Evolutionary conservation across 768 basidiomycete genomes (phyloP).

Genomic region (Epithele typhae): DNA sequence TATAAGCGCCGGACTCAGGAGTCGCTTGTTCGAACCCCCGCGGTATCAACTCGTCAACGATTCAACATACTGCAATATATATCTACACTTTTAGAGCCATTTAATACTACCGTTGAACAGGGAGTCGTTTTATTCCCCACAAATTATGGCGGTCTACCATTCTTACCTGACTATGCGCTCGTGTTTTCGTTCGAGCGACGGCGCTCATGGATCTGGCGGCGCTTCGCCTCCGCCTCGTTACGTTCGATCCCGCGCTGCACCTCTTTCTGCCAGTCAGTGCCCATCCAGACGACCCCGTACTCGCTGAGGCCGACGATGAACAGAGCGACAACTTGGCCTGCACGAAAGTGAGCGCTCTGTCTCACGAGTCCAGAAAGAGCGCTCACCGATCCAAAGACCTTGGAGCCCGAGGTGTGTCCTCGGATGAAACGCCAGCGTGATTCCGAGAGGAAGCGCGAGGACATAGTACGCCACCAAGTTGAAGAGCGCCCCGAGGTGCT

Average conservation of each 20-base stretch:
- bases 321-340: conserved; percentile 67
- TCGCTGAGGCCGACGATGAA: conserved; percentile 69
- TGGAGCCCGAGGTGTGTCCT: conserved; percentile 37
- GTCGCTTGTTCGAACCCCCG: too few species aligned
- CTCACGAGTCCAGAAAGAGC: too few species aligned
- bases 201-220: conserved; percentile 13
- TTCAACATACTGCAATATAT: too few species aligned
- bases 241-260: conserved; percentile 35
- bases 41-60: too few species aligned
- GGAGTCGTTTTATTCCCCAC: too few species aligned
- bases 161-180: too few species aligned
- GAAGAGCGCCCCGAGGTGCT: conserved; percentile 71
- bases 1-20: too few species aligned
- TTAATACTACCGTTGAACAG: too few species aligned
- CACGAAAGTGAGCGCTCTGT: background rate
- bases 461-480: conserved; percentile 65
- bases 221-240: conserved; percentile 24
- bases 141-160: too few species aligned
- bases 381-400: conserved; percentile 48
- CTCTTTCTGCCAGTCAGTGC: conserved; percentile 46
- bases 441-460: conserved; percentile 48
- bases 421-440: conserved; percentile 43
- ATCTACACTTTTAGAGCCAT: too few species aligned
- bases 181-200: too few species aligned
- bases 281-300: conserved; percentile 55